These are phyloP conservation scores for Coemansia pectinata DNA, from an alignment of 192 early-diverging fungal species.

Conservation along the genomic window DNA sequence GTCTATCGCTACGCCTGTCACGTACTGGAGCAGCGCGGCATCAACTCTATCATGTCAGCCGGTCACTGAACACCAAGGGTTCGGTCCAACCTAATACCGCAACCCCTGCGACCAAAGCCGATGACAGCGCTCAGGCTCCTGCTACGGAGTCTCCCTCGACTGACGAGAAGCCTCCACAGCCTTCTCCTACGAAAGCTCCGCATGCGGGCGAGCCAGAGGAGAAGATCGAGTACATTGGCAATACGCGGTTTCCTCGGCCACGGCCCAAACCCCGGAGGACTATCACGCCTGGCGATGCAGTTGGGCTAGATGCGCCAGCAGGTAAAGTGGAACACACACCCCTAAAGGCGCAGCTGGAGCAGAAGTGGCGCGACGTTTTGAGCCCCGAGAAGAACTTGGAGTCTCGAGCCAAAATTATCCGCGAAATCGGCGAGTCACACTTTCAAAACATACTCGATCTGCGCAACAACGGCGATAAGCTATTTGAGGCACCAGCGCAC, in stretches of 20 bases:
- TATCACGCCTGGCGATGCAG: conserved; percentile 48
- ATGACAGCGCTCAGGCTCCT: background rate
- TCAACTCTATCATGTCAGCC: background rate
- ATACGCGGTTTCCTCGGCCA: conserved; percentile 48
- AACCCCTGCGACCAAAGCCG: background rate
- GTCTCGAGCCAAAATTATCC: conserved; percentile 43
- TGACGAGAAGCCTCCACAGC: background rate
- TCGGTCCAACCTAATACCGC: background rate
- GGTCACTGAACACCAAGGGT: conserved; percentile 1
- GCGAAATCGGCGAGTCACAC: conserved; percentile 51
- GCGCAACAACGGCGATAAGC: conserved; percentile 54
- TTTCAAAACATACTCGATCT: conserved; percentile 56
- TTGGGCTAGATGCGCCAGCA: conserved; percentile 44
- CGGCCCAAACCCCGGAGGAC: conserved; percentile 48
- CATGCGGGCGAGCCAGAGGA: conserved; percentile 10
- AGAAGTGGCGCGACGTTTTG: conserved; percentile 41
- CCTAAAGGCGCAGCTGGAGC: conserved; percentile 22
- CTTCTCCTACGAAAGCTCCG: background rate
- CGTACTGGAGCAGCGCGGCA: background rate
- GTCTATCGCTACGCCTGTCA: background rate
- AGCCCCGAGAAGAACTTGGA: conserved; percentile 57
- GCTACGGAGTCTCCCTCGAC: background rate
- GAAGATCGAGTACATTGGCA: conserved; percentile 55
- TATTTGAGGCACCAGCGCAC: conserved; percentile 43
- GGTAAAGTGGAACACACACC: conserved; percentile 15